Evolutionary conservation across 1,284 basidiomycete genomes (phyloP), one percentile per base, ranked within the genome.

Genomic region (Puccinia polysora): DNA sequence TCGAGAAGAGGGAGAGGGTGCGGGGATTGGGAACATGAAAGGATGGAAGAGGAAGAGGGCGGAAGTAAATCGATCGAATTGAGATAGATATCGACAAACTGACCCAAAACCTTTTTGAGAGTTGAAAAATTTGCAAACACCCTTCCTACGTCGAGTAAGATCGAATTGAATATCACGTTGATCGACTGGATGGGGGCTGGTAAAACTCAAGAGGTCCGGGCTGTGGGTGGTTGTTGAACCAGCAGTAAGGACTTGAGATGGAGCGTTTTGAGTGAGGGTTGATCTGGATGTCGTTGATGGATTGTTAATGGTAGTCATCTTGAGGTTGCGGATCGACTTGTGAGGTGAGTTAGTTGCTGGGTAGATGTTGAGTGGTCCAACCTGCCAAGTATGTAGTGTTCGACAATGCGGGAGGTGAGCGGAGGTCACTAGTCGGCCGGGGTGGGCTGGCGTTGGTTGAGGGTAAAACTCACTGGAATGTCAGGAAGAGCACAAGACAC

Each of bases 31-130:
- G 1, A 38, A 38, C 18, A 53, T 53, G 4, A 28, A 53, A 53
- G 10, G 4, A 56, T 58, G 10, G 34, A 23, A 14, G 28, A 10
- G 34, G 6, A 23, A 40, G n/a, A 18, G 18, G 18, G 34, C 8
- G 53, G 30, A 30, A 40, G 59, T n/a, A n/a, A n/a, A n/a, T n/a
- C n/a, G n/a, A n/a, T n/a, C n/a, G 43, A n/a, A n/a, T 12, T 12
- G 14, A 60, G 43, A n/a, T 7, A n/a, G n/a, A n/a, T n/a, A n/a
- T n/a, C n/a, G n/a, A n/a, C n/a, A n/a, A n/a, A 62, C 69, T 53
- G n/a, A 72, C 69, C 69, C 69, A 47, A 72, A 72, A 18, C 69
- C 69, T 64, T 72, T 72, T 55, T 72, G 69, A 0, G 69, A 72
- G 23, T 72, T 72, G 43, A 72, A 72, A 72, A 72, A 72, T 32